Base-by-base conservation (phyloP, 148 eudicot genomes). In the Fagopyrum tataricum region DNA sequence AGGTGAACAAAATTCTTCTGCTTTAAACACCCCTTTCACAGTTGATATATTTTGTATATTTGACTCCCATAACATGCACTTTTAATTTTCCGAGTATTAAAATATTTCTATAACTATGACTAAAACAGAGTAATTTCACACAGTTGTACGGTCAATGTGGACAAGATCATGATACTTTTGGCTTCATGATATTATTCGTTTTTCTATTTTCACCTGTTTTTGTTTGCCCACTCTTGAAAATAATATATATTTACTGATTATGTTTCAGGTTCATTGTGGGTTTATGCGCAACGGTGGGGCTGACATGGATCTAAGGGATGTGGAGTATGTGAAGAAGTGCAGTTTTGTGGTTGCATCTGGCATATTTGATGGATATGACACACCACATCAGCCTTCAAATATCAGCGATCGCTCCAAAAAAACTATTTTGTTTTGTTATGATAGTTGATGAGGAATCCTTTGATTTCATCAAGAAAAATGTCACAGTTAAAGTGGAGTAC, bases 331-430 rank as follows among this genome's bases (percentile, higher is more conserved):
- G 49, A 82, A 90, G 85, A 91, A 84, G 76, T 95, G 98, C 78
- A 84, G 79, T 43, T 88, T 91, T 86, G 92, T 95, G 52, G 98
- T 95, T 77, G 97, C 98, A 67, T 90, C 98, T 56, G 98, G 98
- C 18, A 90, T 95, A 67, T 94, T 94, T 79, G 97, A 94, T 87
- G 98, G 93, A 77, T 94, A 94, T 79, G 98, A 94, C 79, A 77
- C 82, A n/a, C 97, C 98, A 70, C 95, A 89, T 79, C 98, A 94
- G 81, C 98, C 97, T 56, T 84, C 97, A 59, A 88, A 90, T 79
- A 80, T 91, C 58, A 91, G 93, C 72, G 23, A 73, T 78, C 89
- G 88, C n/a, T 94, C 98, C 46, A 73, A 80, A 67, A n/a, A 87
- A 85, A 81, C 88, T 91, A 62, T 94, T 91, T 74, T 94, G 98